Evolutionary conservation across 2,329 filamentous ascomycete genomes (phyloP).

Genomic region (Salinomyces thailandicus): DNA sequence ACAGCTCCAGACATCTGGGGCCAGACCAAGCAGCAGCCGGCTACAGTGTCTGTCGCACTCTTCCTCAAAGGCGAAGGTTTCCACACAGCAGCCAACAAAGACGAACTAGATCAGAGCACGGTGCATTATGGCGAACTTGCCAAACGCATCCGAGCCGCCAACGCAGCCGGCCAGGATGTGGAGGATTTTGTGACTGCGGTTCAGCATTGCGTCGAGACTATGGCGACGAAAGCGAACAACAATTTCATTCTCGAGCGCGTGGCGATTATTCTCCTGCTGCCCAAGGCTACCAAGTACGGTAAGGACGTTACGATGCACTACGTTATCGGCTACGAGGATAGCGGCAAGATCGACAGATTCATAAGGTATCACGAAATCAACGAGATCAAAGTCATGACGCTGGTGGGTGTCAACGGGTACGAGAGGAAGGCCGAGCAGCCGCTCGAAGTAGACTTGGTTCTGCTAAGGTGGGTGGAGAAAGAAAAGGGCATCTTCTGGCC

Average conservation of each 20-base stretch:
- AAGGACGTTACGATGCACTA: slow-evolving; percentile 42
- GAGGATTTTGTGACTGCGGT: slow-evolving; percentile 14
- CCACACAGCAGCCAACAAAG: slow-evolving; percentile 45
- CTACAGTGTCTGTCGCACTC: slow-evolving; percentile 50
- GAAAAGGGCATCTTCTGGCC: slow-evolving; percentile 3
- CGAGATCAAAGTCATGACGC: slow-evolving; percentile 51
- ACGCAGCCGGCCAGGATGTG: slow-evolving; percentile 9
- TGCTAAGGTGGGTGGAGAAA: not conserved
- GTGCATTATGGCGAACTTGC: slow-evolving; percentile 64
- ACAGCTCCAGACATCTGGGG: slow-evolving; percentile 59
- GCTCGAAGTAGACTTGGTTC: slow-evolving; percentile 46
- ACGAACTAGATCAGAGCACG: slow-evolving; percentile 57
- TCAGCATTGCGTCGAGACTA: slow-evolving; percentile 11
- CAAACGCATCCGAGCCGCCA: slow-evolving; percentile 44
- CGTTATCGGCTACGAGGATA: slow-evolving; percentile 18
- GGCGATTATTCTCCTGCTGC: slow-evolving; percentile 40
- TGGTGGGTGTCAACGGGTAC: slow-evolving; percentile 64
- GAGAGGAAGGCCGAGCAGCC: slow-evolving; percentile 57
- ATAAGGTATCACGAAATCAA: slow-evolving; percentile 21
- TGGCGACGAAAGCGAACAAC: slow-evolving; percentile 20
- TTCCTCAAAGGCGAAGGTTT: slow-evolving; percentile 46
- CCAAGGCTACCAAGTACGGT: slow-evolving; percentile 60
- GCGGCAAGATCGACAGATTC: slow-evolving; percentile 3
- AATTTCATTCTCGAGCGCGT: slow-evolving; percentile 13
- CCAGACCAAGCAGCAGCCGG: slow-evolving; percentile 51